Evolutionary conservation across 2,329 filamentous ascomycete species (phyloP), one percentile per base, ranked within the genome.

Genomic region (Zymoseptoria tritici): DNA sequence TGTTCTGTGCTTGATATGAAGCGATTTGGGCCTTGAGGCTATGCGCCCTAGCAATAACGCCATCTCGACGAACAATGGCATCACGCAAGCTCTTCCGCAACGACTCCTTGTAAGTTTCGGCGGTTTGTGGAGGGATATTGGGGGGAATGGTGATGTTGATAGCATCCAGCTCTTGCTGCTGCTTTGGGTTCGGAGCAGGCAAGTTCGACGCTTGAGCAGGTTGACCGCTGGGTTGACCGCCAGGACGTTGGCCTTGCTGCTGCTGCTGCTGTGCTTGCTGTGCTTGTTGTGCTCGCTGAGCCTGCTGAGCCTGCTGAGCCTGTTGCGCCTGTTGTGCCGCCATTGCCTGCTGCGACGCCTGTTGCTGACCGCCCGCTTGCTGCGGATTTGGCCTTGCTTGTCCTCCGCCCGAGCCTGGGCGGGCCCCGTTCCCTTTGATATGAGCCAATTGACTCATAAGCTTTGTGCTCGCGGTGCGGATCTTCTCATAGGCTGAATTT

Each of bases 401-500:
- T 26, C 66, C 64, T 24, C 58, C 60, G 21, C 58, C 63, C 2
- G 66, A 67, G 16, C 60, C 60, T 36, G 67, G 67, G 22, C 62
- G 59, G 16, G 16, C 46, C 8, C 59, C 31, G 20, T 46, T 49
- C 13, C 49, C 20, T 50, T 55, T 46, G 49, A 42, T 29, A 49
- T 29, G 31, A n/a, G 63, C 60, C 54, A 62, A 60, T 53, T 63
- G 57, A 20, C 66, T 63, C 69, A 77, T 81, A 63, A 77, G 70
- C 65, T 76, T 77, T 72, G 79, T 78, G 51, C 77, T 68, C 24
- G 73, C 71, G 54, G 75, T 71, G 36, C 73, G 78, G 57, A 77
- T 77, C 75, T 83, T 84, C 59, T 80, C 76, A 13, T 78, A 75
- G 20, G 85, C 76, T 63, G 80, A 81, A 26, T 75, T 72, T 55